Conservation (phyloP, 768 basidiomycete species). For the Leucocoprinus sp. region DNA sequence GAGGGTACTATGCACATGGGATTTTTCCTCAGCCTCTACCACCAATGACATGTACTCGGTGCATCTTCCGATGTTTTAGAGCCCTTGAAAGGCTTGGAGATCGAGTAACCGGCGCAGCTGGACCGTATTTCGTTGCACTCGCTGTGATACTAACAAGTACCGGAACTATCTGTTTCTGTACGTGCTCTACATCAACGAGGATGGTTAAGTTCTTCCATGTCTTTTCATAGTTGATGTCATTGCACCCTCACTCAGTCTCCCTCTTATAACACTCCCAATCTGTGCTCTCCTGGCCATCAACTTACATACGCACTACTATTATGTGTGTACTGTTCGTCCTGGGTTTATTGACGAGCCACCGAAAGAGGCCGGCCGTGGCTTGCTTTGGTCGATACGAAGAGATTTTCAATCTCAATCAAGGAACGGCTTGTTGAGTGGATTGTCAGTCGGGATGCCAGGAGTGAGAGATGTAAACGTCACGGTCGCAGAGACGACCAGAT, state of each 20-base stretch:
- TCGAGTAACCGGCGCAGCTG: slow-evolving; percentile 79
- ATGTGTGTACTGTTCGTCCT: slow-evolving; percentile 69
- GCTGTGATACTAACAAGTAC: slow-evolving; percentile 62
- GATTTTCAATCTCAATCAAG: slow-evolving; percentile 21
- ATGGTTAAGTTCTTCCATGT: too few species aligned
- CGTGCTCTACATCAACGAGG: slow-evolving; percentile 23
- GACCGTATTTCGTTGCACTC: slow-evolving; percentile 82
- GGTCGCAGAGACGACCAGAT: slow-evolving; percentile 47
- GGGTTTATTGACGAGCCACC: slow-evolving; percentile 69
- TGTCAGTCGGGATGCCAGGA: slow-evolving; percentile 12
- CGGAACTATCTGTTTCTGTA: slow-evolving; percentile 78
- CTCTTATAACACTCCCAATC: slow-evolving; percentile 52
- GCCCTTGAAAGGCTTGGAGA: slow-evolving; percentile 69
- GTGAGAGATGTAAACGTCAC: slow-evolving; percentile 40
- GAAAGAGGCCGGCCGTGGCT: slow-evolving; percentile 26
- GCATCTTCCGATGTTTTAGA: slow-evolving; percentile 47
- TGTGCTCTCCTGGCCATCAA: slow-evolving; percentile 75
- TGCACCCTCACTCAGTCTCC: slow-evolving; percentile 52
- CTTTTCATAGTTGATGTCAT: slow-evolving; percentile 78
- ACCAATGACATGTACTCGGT: slow-evolving; percentile 35
- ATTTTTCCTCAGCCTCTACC: too few species aligned
- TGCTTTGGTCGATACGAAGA: slow-evolving; percentile 49
- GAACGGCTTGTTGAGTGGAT: slow-evolving; percentile 17
- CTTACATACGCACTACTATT: slow-evolving; percentile 77
- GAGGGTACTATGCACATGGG: too few species aligned